Base-by-base conservation (phyloP, 108 stramenopile species). In the Discostella stelligeroides region DNA sequence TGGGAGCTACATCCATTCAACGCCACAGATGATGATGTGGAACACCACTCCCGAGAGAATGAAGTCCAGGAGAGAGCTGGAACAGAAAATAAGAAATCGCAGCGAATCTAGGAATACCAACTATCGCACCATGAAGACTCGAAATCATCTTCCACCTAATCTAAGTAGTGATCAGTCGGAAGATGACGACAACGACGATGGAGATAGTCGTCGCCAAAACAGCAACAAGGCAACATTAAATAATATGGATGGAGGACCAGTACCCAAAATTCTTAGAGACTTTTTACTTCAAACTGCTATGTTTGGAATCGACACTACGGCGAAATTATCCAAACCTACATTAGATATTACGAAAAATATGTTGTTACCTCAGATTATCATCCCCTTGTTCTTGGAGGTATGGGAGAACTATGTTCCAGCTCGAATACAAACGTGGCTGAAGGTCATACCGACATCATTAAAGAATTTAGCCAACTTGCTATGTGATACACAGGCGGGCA, bases 361-460 rank as follows among this genome's bases (percentile, higher is more conserved):
- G 20, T 17, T 73, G n/a, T 28, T 73, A 29, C 73, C 69, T 2
- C 76, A 78, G 37, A 28, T 78, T 20, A 60, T 78, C 10, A 11
- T 70, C 9, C 76, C 76, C 1, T 37, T 78, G 25, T 25, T 78
- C 17, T 43, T 15, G 1, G 76, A 70, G 30, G 25, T 78, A 1
- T 78, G 63, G 63, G 69, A 70, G 34, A 62, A 62, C 21, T 78
- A 78, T 38, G 72, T 59, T 9, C 79, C 79, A 18, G 20, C 28
- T 37, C 68, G 79, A 47, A 14, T 80, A 40, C 68, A 73, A 50
- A 71, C 73, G 27, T 80, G 79, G 79, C 57, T 73, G 68, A 70
- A 53, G 10, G 79, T 80, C 7, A 23, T 69, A 1, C 75, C 79
- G n/a, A 54, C 60, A 40, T 68, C 68, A 12, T 50, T 70, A 0